Evolutionary conservation across 768 basidiomycete genomes (phyloP).

Genomic region (Russula olivacea): DNA sequence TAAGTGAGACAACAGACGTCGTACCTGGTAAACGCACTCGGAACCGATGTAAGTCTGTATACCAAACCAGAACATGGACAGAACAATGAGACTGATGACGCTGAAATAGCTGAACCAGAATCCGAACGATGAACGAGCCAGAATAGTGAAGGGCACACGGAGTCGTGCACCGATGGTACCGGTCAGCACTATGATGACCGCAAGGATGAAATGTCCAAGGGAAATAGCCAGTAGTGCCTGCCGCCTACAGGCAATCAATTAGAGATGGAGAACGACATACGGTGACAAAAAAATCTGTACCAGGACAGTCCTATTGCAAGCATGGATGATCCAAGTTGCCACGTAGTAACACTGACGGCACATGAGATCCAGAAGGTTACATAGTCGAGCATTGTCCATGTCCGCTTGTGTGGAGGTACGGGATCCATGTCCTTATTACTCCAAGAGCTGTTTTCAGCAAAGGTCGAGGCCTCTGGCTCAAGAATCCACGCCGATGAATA

Average conservation of each 20-base stretch:
- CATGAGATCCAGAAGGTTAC: constrained; percentile 49
- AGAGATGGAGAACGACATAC: background rate
- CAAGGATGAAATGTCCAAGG: constrained; percentile 71
- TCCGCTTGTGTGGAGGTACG: constrained; percentile 52
- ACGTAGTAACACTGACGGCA: constrained; percentile 30
- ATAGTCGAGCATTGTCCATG: constrained; percentile 65
- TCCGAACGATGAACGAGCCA: constrained; percentile 80
- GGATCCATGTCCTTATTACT: constrained; percentile 76
- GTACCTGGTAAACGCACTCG: constrained; percentile 65
- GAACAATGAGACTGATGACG: constrained; percentile 66
- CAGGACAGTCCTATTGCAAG: constrained; percentile 69
- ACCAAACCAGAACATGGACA: constrained; percentile 80
- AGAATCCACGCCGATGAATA: constrained; percentile 43
- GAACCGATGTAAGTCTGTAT: constrained; percentile 55
- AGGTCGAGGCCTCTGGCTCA: constrained; percentile 46
- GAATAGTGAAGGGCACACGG: constrained; percentile 67
- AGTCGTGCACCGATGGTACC: constrained; percentile 73
- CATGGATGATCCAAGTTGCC: constrained; percentile 71
- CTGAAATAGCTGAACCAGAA: constrained; percentile 89
- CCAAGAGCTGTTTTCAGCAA: constrained; percentile 56
- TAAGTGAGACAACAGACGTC: background rate
- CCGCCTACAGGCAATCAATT: constrained; percentile 37
- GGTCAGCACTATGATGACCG: constrained; percentile 67
- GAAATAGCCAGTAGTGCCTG: constrained; percentile 67
- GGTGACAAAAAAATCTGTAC: constrained; percentile 30